These are phyloP conservation scores for Camelina neglecta DNA, from an alignment of 345 rosid genomes.

Conservation along the genomic window DNA sequence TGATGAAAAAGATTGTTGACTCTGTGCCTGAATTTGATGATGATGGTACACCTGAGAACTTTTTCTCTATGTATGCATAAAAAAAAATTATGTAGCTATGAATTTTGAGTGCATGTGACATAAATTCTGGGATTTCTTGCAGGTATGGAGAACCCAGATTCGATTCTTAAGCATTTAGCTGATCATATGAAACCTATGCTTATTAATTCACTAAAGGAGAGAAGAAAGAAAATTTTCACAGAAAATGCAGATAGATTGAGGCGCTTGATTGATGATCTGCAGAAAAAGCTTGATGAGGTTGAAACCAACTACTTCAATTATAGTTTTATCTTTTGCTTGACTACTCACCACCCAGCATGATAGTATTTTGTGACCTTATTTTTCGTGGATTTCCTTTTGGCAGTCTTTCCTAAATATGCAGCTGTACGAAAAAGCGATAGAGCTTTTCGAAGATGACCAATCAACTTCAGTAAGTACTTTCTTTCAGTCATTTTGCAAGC, in stretches of 20 bases:
- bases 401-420: conserved; percentile 93
- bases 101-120: conserved; percentile 16
- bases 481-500: conserved; percentile 26
- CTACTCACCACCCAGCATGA: conserved; percentile 25
- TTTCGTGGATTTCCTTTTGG: conserved; percentile 37
- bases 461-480: conserved; percentile 79
- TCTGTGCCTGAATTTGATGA: conserved; percentile 83
- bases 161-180: conserved; percentile 64
- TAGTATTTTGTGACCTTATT: conserved; percentile 3
- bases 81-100: conserved; percentile 3
- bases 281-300: conserved; percentile 95
- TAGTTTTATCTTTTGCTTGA: conserved; percentile 31
- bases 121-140: conserved; percentile 41
- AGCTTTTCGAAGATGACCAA: conserved; percentile 88
- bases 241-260: conserved; percentile 88
- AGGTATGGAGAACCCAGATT: conserved; percentile 69
- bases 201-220: conserved; percentile 72
- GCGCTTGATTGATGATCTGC: conserved; percentile 76
- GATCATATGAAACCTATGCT: conserved; percentile 85
- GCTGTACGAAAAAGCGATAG: conserved; percentile 88
- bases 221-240: conserved; percentile 79
- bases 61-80: neutral
- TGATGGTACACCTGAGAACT: conserved; percentile 59
- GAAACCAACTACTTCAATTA: conserved; percentile 22
- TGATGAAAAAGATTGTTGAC: conserved; percentile 62